Conservation (phyloP, 345 rosid genomes). For the Rhodamnia argentea region DNA sequence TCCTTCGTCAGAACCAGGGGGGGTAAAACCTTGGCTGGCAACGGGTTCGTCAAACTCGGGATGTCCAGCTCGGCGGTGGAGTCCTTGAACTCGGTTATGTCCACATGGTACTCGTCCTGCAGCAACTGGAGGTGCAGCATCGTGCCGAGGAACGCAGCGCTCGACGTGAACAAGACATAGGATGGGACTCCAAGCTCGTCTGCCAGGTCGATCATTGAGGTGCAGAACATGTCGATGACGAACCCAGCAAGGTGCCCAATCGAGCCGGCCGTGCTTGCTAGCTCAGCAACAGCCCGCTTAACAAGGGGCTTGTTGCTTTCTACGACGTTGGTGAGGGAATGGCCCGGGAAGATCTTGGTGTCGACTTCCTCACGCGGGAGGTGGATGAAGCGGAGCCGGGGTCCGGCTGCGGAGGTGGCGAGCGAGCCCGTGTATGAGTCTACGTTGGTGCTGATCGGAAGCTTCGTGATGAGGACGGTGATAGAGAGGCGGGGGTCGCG, state of each 20-base stretch:
- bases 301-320: constrained; percentile 9
- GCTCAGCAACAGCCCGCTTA: not conserved
- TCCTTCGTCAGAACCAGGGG: constrained; percentile 2
- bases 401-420: not conserved
- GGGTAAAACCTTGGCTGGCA: constrained; percentile 27
- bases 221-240: constrained; percentile 25
- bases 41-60: constrained; percentile 14
- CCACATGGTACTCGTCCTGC: not conserved
- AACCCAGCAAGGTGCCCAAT: constrained; percentile 11
- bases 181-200: constrained; percentile 23
- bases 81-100: constrained; percentile 5
- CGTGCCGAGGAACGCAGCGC: constrained; percentile 20
- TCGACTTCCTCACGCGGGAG: not conserved
- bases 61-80: constrained; percentile 9
- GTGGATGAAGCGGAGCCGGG: constrained; percentile 5
- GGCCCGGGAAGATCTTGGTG: not conserved
- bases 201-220: constrained; percentile 22
- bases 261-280: not conserved
- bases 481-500: constrained; percentile 10
- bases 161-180: constrained; percentile 18
- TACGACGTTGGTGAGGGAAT: not conserved
- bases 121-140: constrained; percentile 4
- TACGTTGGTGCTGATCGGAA: not conserved
- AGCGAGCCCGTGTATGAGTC: constrained; percentile 1
- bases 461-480: constrained; percentile 10